Base-by-base conservation (phyloP, 306 rosid genomes). In the Cicer pinnatifidum region DNA sequence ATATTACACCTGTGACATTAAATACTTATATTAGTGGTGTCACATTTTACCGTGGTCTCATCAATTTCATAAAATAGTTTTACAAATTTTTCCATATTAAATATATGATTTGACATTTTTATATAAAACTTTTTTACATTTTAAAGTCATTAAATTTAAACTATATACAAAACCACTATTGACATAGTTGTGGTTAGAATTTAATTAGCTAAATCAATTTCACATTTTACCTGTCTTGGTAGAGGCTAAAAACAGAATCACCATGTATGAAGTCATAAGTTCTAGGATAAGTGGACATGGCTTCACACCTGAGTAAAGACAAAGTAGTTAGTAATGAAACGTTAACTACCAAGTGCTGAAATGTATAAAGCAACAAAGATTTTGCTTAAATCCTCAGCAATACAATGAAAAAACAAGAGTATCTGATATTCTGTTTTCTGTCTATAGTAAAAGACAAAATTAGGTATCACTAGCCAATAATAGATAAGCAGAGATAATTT, bases 181-280 rank as follows among this genome's bases (percentile, higher is more conserved):
- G 17, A 47, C 3, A 28, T 28, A 28, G 35, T 28, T 3, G 35
- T 23, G 2, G 33, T 2, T 23, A 23, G 3, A 23, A 23, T 23
- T 23, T 23, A 23, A 23, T 23, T 20, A 28, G 35, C 35, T 28
- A 28, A 28, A 50, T 63, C 45, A 39, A 58, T n/a, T 28, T 71
- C 72, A 58, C 13, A 59, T 57, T 28, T 76, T 83, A 90, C 96
- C 91, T 93, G 90, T 76, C 72, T 59, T 89, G 82, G 58, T 88
- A 91, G 77, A 93, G 90, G 80, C 76, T 88, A 13, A 93, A 89
- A 76, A 93, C 69, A 19, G 91, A 85, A 73, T 87, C 95, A 3
- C 91, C 96, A 44, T 94, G 99, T 71, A 94, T 87, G 86, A 94
- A 94, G 84, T 94, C 99, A 16, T 94, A 89, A 13, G 99, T 89